Evolutionary conservation across 2,329 filamentous ascomycete genomes (phyloP).

Genomic region (Phialophora expanda): DNA sequence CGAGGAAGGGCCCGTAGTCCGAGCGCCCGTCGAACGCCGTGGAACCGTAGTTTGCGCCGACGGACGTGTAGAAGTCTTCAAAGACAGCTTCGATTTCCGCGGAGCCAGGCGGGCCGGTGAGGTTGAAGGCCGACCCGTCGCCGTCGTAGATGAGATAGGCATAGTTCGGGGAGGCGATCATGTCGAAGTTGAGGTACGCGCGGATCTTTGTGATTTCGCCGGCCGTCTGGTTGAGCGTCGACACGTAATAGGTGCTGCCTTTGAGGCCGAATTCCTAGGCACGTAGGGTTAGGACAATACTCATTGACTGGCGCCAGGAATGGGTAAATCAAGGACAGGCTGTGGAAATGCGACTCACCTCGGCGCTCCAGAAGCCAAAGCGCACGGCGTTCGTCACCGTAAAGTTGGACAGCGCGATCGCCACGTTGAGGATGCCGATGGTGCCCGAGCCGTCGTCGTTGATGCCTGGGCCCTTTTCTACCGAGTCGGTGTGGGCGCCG

Average conservation of each 20-base stretch:
- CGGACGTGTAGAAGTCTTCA: slow-evolving; percentile 66
- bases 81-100: slow-evolving; percentile 72
- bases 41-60: slow-evolving; percentile 69
- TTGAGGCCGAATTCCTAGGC: slow-evolving; percentile 63
- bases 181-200: slow-evolving; percentile 74
- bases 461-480: slow-evolving; percentile 69
- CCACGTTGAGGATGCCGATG: slow-evolving; percentile 64
- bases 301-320: neutral
- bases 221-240: slow-evolving; percentile 41
- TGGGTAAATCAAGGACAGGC: too few relatives aligned
- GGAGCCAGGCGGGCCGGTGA: slow-evolving; percentile 65
- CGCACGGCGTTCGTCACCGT: slow-evolving; percentile 72
- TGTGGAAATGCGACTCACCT: slow-evolving; percentile 41
- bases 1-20: slow-evolving; percentile 79
- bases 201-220: slow-evolving; percentile 63
- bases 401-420: slow-evolving; percentile 69
- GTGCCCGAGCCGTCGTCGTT: slow-evolving; percentile 78
- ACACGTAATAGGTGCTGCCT: slow-evolving; percentile 64
- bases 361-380: slow-evolving; percentile 69
- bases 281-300: neutral
- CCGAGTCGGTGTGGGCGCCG: slow-evolving; percentile 67
- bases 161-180: slow-evolving; percentile 68
- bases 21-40: slow-evolving; percentile 79
- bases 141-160: slow-evolving; percentile 63
- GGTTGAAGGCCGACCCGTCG: slow-evolving; percentile 61